phyloP scores from a whole-genome alignment of 495 filamentous ascomycete species.

The Articulospora tetracladia region DNA sequence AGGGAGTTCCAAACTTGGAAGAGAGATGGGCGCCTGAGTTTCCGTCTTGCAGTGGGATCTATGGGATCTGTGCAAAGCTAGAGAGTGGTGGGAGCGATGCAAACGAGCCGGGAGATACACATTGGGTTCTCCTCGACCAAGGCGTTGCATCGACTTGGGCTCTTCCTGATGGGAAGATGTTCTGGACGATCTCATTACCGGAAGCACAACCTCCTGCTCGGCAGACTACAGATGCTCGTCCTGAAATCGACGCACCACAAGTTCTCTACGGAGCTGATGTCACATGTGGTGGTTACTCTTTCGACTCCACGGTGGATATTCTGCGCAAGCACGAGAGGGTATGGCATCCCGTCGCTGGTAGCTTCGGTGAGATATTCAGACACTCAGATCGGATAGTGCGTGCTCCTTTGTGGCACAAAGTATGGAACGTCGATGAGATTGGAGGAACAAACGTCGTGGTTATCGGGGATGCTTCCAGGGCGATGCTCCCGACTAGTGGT shows the following conservation, averaged over 20 bases:
- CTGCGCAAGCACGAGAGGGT: conserved; percentile 14
- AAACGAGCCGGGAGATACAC: conserved; percentile 9
- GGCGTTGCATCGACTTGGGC: conserved; percentile 24
- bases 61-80: conserved; percentile 18
- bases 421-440: conserved; percentile 19
- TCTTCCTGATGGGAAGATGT: conserved; percentile 21
- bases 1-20: conserved; percentile 20
- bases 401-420: conserved; percentile 17
- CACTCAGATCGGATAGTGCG: conserved; percentile 21
- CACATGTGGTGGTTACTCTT: conserved; percentile 20
- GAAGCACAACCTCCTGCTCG: conserved; percentile 4
- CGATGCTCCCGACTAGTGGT: conserved; percentile 39
- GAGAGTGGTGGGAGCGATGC: conserved; percentile 3
- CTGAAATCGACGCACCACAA: too few species aligned
- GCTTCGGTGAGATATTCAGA: conserved; percentile 21
- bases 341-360: conserved; percentile 21
- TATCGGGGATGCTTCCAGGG: conserved; percentile 39
- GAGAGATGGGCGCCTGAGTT: conserved; percentile 24
- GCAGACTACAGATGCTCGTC: neutral
- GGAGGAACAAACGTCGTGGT: conserved; percentile 13
- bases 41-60: conserved; percentile 12
- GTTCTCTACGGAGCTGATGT: conserved; percentile 3
- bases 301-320: conserved; percentile 19
- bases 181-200: conserved; percentile 20
- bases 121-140: conserved; percentile 21